A percentile compares a stretch with the other conserved stretches of the same genome.
phyloP scores from a whole-genome alignment of 2,329 filamentous ascomycete genomes.

The Aspergillus sp. region DNA sequence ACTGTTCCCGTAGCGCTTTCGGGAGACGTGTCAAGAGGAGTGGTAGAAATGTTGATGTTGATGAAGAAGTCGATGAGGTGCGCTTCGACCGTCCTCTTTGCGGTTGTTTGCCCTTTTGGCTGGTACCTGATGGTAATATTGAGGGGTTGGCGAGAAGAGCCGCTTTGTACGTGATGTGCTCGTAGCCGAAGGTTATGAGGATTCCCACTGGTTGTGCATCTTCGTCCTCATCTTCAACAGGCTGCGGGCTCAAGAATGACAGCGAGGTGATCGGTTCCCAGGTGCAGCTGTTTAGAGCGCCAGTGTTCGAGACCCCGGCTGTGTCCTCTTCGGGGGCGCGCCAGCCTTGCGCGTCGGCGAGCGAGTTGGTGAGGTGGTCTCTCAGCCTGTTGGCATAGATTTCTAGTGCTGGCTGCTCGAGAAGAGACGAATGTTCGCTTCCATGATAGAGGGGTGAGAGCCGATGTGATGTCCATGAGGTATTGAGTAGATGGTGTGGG shows the following conservation, averaged over 20 bases:
- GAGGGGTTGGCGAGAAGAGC: constrained; percentile 50
- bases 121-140: not conserved
- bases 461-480: constrained; percentile 59
- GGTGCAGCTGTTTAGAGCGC: constrained; percentile 52
- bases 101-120: not conserved
- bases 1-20: constrained; percentile 52
- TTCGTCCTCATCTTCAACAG: not conserved
- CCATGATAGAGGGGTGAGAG: constrained; percentile 59
- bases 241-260: constrained; percentile 29
- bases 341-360: constrained; percentile 50
- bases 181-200: constrained; percentile 54
- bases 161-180: constrained; percentile 55
- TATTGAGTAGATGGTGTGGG: constrained; percentile 53
- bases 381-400: constrained; percentile 54
- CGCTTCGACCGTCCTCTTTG: constrained; percentile 1
- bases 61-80: not conserved
- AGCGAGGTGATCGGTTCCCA: constrained; percentile 47
- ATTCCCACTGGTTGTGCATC: constrained; percentile 43
- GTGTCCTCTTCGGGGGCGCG: constrained; percentile 36
- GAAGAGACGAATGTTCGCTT: constrained; percentile 40
- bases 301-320: constrained; percentile 47
- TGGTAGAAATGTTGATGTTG: constrained; percentile 52
- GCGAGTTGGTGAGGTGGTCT: constrained; percentile 54
- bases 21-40: constrained; percentile 58
- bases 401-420: constrained; percentile 43